A percentile compares a stretch with the other conserved stretches of the same genome.
Evolutionary conservation across 352 stramenopile genomes (phyloP).

Genomic region (Globisporangium alternatum): DNA sequence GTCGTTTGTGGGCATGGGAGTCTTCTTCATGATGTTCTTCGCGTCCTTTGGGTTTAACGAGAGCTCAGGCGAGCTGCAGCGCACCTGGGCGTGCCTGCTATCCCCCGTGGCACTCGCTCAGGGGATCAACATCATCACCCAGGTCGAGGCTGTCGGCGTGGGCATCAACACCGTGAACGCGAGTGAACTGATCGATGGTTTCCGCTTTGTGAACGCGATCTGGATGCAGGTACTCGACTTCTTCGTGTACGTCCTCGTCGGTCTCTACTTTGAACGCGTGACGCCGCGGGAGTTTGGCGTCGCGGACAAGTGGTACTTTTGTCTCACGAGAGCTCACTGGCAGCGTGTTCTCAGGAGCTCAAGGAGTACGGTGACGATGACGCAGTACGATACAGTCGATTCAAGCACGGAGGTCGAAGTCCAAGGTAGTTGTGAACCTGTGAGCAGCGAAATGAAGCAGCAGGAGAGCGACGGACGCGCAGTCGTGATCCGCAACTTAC

Average conservation of each 20-base stretch:
- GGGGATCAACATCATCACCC: conserved; percentile 58
- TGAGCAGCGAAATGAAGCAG: conserved; percentile 36
- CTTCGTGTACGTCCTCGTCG: conserved; percentile 83
- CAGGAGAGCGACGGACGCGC: conserved; percentile 54
- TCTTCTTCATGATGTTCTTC: conserved; percentile 83
- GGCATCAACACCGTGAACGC: conserved; percentile 43
- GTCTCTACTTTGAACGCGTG: conserved; percentile 90
- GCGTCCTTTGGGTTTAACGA: conserved; percentile 74
- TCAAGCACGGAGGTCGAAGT: neutral
- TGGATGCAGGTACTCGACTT: conserved; percentile 89
- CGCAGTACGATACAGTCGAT: neutral
- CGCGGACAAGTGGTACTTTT: conserved; percentile 89
- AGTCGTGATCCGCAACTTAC: conserved; percentile 56
- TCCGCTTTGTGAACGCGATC: conserved; percentile 61
- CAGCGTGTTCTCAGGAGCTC: conserved; percentile 15
- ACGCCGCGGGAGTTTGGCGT: conserved; percentile 93
- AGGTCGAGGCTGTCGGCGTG: conserved; percentile 48
- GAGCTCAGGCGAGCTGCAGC: conserved; percentile 25
- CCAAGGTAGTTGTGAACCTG: conserved; percentile 23
- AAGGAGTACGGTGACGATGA: conserved; percentile 25
- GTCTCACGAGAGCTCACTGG: conserved; percentile 74
- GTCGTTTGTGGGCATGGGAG: conserved; percentile 65
- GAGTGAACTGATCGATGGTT: conserved; percentile 34
- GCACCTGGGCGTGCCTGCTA: conserved; percentile 42
- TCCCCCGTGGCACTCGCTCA: conserved; percentile 72